phyloP scores from a whole-genome alignment of 2,329 filamentous ascomycete genomes.

The Ophiostoma sp. region DNA sequence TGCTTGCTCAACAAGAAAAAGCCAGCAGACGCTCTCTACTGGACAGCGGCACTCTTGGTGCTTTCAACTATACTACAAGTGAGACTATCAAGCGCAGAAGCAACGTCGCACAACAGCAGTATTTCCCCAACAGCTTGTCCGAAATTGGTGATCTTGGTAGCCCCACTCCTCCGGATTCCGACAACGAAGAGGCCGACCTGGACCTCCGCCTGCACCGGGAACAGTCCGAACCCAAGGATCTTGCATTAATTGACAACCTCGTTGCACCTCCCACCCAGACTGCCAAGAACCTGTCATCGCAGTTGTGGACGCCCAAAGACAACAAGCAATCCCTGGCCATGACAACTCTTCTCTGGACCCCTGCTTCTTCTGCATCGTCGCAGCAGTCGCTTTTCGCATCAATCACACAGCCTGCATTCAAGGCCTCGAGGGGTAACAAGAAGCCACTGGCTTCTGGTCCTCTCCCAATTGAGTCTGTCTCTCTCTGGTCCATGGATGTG shows the following conservation, averaged over 20 bases:
- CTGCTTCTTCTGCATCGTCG: constrained; percentile 30
- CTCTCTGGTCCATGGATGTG: constrained; percentile 19
- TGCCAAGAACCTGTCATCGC: constrained; percentile 4
- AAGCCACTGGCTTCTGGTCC: constrained; percentile 6
- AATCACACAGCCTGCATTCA: not conserved
- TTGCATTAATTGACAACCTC: not conserved
- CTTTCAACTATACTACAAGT: constrained; percentile 13
- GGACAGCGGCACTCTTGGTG: constrained; percentile 8
- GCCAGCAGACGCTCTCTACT: not conserved
- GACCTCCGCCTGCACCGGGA: constrained; percentile 27
- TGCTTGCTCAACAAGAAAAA: not conserved
- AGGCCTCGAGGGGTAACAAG: not conserved
- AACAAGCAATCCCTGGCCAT: not conserved
- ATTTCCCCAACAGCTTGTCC: constrained; percentile 30
- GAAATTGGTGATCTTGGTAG: constrained; percentile 45
- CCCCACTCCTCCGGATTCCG: constrained; percentile 52
- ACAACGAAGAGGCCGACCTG: constrained; percentile 39
- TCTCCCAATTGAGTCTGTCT: constrained; percentile 19
- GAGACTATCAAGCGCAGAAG: not conserved
- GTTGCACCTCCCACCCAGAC: not conserved
- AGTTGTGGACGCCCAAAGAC: constrained; percentile 32
- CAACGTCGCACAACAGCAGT: constrained; percentile 6
- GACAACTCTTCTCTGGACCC: constrained; percentile 31
- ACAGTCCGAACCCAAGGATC: not conserved
- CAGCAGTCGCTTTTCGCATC: constrained; percentile 25